Conservation (phyloP, 768 basidiomycete species). For the Chalciporus chontae region DNA sequence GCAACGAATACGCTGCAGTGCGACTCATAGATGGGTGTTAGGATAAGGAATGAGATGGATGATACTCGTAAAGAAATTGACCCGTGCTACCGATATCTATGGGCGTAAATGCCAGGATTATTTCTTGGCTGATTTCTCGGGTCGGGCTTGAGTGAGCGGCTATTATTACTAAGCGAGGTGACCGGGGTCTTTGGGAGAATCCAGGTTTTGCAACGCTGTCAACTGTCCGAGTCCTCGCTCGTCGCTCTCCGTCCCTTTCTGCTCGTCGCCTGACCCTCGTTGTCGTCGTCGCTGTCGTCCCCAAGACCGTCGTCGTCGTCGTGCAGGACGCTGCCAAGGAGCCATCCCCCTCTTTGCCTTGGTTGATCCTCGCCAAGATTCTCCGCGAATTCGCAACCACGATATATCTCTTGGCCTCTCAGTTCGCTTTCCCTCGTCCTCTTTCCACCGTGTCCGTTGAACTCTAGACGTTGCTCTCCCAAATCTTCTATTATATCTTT, state of each 20-base stretch:
- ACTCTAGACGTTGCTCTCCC: conserved; percentile 16
- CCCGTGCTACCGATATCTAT: too few species aligned
- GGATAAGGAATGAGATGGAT: not conserved
- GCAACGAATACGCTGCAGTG: not conserved
- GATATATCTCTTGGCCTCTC: conserved; percentile 27
- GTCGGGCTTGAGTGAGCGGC: conserved; percentile 3
- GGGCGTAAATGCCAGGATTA: too few species aligned
- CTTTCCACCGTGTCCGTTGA: conserved; percentile 21
- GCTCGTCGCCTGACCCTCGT: conserved; percentile 25
- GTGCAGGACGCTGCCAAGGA: conserved; percentile 19
- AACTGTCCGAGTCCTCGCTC: conserved; percentile 27
- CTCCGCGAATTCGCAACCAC: conserved; percentile 15
- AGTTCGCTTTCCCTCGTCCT: conserved; percentile 18
- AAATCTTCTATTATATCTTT: conserved; percentile 20
- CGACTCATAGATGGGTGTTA: not conserved
- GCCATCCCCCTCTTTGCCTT: conserved; percentile 24
- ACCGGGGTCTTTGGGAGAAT: conserved; percentile 32
- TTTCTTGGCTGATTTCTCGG: not conserved
- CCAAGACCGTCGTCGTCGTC: conserved; percentile 24
- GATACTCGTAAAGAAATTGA: not conserved
- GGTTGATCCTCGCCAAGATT: conserved; percentile 8
- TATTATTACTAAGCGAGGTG: conserved; percentile 25
- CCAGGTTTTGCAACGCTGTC: conserved; percentile 32
- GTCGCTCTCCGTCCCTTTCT: conserved; percentile 31
- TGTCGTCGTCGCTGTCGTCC: conserved; percentile 21